These are phyloP conservation scores for Talaromyces sp. DNA, from an alignment of 2,329 filamentous ascomycete genomes.

Conservation along the genomic window DNA sequence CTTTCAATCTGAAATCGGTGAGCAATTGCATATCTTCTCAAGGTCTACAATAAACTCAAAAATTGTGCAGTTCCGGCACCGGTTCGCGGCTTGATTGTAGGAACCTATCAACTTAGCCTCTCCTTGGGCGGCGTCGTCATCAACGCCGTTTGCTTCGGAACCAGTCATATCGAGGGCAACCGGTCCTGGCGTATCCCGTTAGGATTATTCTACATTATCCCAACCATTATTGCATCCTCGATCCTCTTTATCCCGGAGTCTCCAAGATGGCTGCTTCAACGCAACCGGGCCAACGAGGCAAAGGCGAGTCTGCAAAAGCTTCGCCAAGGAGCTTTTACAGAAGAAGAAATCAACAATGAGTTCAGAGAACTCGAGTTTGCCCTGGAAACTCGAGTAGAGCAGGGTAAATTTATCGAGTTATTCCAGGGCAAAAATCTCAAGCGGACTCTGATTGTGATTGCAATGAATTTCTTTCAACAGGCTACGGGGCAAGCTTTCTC, in stretches of 20 bases:
- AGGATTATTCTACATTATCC: constrained; percentile 6
- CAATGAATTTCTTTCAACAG: not conserved
- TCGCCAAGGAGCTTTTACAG: not conserved
- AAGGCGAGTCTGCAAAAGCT: not conserved
- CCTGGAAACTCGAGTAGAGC: not conserved
- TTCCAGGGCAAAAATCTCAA: not conserved
- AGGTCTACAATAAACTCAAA: not conserved
- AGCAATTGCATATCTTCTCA: not conserved
- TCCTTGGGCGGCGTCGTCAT: not conserved
- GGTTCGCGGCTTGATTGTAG: constrained; percentile 3
- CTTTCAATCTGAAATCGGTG: constrained; percentile 5
- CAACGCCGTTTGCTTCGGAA: not conserved
- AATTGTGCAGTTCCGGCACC: not conserved
- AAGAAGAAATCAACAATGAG: not conserved
- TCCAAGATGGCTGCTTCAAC: constrained; percentile 2
- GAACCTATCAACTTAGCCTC: constrained; percentile 5
- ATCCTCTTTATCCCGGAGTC: constrained; percentile 7
- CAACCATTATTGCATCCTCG: not conserved
- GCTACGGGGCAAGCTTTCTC: not conserved
- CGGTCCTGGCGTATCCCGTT: not conserved
- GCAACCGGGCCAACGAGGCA: not conserved
- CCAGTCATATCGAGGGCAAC: not conserved
- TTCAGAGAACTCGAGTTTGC: not conserved
- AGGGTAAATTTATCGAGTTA: not conserved
- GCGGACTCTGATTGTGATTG: not conserved